Evolutionary conservation across 2,329 filamentous ascomycete species (phyloP), one percentile per base, ranked within the genome.

Genomic region (Scedosporium apiospermum): DNA sequence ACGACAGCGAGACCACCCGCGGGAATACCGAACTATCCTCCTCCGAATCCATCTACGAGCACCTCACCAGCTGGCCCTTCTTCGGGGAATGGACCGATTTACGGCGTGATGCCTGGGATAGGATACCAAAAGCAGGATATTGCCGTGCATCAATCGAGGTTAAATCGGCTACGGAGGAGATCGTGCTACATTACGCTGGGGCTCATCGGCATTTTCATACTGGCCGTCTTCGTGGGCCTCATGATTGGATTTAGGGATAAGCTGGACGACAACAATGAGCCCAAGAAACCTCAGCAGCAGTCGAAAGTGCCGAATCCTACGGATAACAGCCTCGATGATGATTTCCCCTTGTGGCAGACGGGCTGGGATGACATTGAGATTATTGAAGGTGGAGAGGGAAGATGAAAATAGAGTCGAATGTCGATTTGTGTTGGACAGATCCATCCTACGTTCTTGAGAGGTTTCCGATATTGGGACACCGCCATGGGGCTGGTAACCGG

Each of bases 171-270:
- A 44, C 60, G 60, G 26, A 34, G 49, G 60, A 55, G 49, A 23
- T 61, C 60, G 18, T 61, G 60, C 16, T 61, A 55, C 49, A 57
- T 51, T 6, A 55, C 60, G 34, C 30, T 61, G 3, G n/a, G 44
- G 10, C 60, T 61, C 9, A 57, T 61, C 27, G 60, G 60, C 7
- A 23, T 61, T 18, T 61, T 61, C 49, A 7, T 61, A 7, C 49
- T 61, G 4, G 60, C 60, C 7, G 30, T 61, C 21, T 61, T 61
- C 18, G 60, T 61, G 0, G 60, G 60, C 18, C 49, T 61, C 16
- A 61, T 61, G 60, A 57, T 61, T 42, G 60, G 60, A 34, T 61
- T 61, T 23, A 55, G 60, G 46, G 60, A 57, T n/a, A 61, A 61
- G 34, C 49, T 61, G 12, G 60, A 61, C 49, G 23, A 57, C 30